These are phyloP conservation scores for Neoarthrinium moseri DNA, from an alignment of 2,329 filamentous ascomycete species.

Conservation along the genomic window DNA sequence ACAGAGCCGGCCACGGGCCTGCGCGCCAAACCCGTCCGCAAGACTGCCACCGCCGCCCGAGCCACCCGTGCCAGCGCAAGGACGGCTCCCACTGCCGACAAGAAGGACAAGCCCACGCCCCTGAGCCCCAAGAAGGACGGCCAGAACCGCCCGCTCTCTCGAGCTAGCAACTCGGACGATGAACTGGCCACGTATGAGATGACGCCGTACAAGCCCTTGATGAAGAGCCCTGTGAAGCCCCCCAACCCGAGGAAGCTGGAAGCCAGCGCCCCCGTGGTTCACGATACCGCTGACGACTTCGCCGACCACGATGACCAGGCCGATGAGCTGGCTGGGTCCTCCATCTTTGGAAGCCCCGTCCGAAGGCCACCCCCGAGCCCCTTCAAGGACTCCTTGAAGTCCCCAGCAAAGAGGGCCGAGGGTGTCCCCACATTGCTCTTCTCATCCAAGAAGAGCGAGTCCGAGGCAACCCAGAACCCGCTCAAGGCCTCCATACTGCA, in stretches of 20 bases:
- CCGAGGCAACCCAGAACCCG: constrained; percentile 37
- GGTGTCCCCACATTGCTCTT: constrained; percentile 27
- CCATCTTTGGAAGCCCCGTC: constrained; percentile 53
- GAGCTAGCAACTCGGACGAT: constrained; percentile 55
- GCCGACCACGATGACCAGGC: constrained; percentile 9
- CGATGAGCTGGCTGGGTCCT: constrained; percentile 31
- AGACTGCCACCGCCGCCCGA: constrained; percentile 34
- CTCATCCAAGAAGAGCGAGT: constrained; percentile 22
- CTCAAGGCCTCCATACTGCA: constrained; percentile 49
- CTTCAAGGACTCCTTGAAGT: constrained; percentile 53
- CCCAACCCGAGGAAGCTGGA: constrained; percentile 36
- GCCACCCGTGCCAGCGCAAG: constrained; percentile 34
- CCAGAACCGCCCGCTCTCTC: constrained; percentile 45
- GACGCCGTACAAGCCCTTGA: constrained; percentile 49
- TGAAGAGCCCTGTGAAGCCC: constrained; percentile 56
- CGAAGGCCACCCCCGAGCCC: constrained; percentile 52
- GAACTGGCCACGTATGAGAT: constrained; percentile 55
- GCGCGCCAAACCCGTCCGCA: constrained; percentile 48
- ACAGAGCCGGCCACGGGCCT: constrained; percentile 34
- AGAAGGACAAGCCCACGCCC: constrained; percentile 44
- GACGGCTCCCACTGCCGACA: constrained; percentile 29
- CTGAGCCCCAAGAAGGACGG: constrained; percentile 66
- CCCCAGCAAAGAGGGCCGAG: constrained; percentile 56
- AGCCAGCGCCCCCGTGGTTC: constrained; percentile 16
- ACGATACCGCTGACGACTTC: constrained; percentile 25